These are phyloP conservation scores for Calocera cornea DNA, from an alignment of 768 basidiomycete genomes.

Conservation along the genomic window DNA sequence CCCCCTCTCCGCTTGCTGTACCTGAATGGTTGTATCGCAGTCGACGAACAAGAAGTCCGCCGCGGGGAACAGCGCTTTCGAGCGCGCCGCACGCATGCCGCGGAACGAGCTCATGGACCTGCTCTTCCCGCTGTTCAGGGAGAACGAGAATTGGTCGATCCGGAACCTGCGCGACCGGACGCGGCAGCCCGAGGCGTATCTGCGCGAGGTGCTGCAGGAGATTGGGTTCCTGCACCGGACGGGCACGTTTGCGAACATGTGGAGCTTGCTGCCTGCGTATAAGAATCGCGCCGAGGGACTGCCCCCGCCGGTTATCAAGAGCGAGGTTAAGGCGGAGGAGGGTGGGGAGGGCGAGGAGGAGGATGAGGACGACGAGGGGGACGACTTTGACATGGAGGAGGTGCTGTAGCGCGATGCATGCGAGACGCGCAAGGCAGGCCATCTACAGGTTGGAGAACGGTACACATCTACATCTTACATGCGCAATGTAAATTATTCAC, in stretches of 20 bases:
- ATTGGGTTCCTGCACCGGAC: slow-evolving; percentile 64
- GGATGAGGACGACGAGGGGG: background rate
- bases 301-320: too few relatives aligned
- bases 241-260: slow-evolving; percentile 26
- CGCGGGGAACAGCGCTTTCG: slow-evolving; percentile 55
- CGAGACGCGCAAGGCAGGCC: too few relatives aligned
- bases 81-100: slow-evolving; percentile 85
- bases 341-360: background rate
- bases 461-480: background rate
- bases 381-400: background rate
- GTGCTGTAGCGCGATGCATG: background rate
- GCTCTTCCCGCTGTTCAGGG: slow-evolving; percentile 64
- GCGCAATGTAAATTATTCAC: background rate
- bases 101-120: slow-evolving; percentile 76
- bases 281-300: background rate
- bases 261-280: background rate
- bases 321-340: background rate
- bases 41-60: slow-evolving; percentile 12
- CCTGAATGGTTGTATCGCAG: slow-evolving; percentile 9
- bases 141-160: slow-evolving; percentile 71
- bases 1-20: slow-evolving; percentile 7
- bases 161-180: slow-evolving; percentile 62
- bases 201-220: slow-evolving; percentile 68
- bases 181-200: slow-evolving; percentile 74
- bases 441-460: too few relatives aligned